A percentile compares a stretch with the other conserved stretches of the same genome.
Conservation (phyloP, 2,329 filamentous ascomycete genomes). For the Diaporthe vexans region DNA sequence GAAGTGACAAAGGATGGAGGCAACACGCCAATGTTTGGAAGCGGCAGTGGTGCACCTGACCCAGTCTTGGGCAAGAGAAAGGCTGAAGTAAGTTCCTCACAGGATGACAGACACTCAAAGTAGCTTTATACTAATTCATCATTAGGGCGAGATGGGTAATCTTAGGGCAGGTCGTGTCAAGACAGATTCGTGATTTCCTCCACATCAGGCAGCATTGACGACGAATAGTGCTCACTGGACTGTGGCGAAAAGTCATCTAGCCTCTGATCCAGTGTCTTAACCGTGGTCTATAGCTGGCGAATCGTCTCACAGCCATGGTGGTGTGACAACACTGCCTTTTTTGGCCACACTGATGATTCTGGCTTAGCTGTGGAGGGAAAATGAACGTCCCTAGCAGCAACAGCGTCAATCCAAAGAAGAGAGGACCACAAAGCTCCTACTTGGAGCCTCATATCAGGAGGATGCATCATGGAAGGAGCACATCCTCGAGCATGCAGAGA, state of each 20-base stretch:
- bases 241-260: background rate
- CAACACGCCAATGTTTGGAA: slow-evolving; percentile 56
- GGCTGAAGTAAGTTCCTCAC: slow-evolving; percentile 70
- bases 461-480: background rate
- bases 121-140: slow-evolving; percentile 15
- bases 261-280: background rate
- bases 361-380: background rate
- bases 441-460: background rate
- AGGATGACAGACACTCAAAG: background rate
- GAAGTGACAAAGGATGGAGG: slow-evolving; percentile 81
- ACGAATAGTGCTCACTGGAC: background rate
- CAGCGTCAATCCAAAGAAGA: no score
- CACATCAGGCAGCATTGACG: background rate
- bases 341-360: background rate
- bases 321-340: no score
- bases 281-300: background rate
- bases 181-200: slow-evolving; percentile 34
- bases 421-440: background rate
- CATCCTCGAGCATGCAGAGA: background rate
- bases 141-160: slow-evolving; percentile 37
- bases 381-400: background rate
- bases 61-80: slow-evolving; percentile 81
- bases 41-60: slow-evolving; percentile 65
- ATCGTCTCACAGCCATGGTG: background rate
- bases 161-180: slow-evolving; percentile 37